A percentile compares a stretch with the other conserved stretches of the same genome.
Conservation (phyloP, 176 grass and related monocot species). For the Neostapfia colusana region DNA sequence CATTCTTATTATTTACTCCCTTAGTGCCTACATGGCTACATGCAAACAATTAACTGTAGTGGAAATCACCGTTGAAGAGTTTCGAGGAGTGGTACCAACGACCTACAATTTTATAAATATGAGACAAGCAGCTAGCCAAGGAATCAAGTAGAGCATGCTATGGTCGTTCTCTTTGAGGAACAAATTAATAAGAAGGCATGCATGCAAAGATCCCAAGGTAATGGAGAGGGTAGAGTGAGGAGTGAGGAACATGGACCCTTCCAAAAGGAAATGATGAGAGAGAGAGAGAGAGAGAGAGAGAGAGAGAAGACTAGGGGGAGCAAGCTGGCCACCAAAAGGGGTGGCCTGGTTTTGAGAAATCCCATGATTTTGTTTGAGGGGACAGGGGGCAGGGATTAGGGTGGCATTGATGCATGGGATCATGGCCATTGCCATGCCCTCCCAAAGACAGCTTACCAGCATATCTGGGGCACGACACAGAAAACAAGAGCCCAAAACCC, state of each 20-base stretch:
- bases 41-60: neutral
- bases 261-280: constrained; percentile 63
- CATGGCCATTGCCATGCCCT: constrained; percentile 52
- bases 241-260: constrained; percentile 48
- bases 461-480: constrained; percentile 77
- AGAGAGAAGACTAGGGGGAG: constrained; percentile 17
- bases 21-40: neutral
- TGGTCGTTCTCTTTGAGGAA: constrained; percentile 40
- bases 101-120: constrained; percentile 25
- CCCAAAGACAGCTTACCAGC: constrained; percentile 76
- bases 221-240: constrained; percentile 34
- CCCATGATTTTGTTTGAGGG: constrained; percentile 98
- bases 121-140: constrained; percentile 32
- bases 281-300: constrained; percentile 5
- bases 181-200: constrained; percentile 55
- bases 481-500: constrained; percentile 75
- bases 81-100: neutral
- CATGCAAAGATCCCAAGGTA: constrained; percentile 77
- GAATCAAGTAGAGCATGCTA: constrained; percentile 45
- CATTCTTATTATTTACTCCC: neutral
- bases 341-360: constrained; percentile 74
- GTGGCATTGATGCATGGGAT: constrained; percentile 68
- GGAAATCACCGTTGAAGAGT: neutral
- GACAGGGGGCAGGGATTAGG: constrained; percentile 83
- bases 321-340: constrained; percentile 62